These are phyloP conservation scores for Croton laevigatus DNA, from an alignment of 441 rosid genomes.

Conservation along the genomic window DNA sequence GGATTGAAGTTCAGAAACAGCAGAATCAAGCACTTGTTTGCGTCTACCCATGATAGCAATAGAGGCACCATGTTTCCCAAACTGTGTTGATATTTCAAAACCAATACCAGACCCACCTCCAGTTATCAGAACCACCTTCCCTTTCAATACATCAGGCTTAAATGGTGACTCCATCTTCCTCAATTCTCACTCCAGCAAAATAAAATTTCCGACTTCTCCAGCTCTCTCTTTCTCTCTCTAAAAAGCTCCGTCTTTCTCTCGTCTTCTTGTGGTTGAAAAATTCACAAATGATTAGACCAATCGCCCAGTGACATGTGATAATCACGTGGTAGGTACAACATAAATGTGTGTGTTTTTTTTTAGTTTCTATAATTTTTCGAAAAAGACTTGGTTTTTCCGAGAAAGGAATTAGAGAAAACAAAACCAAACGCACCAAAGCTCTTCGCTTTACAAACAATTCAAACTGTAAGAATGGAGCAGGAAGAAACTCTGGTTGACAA, in stretches of 20 bases:
- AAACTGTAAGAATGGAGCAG: conserved; percentile 31
- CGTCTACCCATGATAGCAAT: conserved; percentile 92
- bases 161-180: conserved; percentile 68
- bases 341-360: no score
- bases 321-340: not conserved
- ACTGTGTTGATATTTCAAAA: conserved; percentile 70
- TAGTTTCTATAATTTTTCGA: no score
- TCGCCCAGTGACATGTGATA: not conserved
- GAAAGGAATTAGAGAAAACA: not conserved
- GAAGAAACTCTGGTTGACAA: conserved; percentile 32
- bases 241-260: not conserved
- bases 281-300: not conserved
- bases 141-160: conserved; percentile 52
- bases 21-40: conserved; percentile 56
- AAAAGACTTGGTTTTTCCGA: not conserved
- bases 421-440: not conserved
- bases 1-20: conserved; percentile 58
- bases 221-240: conserved; percentile 10
- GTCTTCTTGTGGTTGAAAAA: not conserved
- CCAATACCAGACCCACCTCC: conserved; percentile 98
- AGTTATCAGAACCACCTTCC: conserved; percentile 70
- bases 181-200: not conserved
- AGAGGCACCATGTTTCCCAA: conserved; percentile 81
- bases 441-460: not conserved
- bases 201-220: not conserved